phyloP scores from a whole-genome alignment of 2,329 filamentous ascomycete species.

The Allantophomopsis lycopodina region DNA sequence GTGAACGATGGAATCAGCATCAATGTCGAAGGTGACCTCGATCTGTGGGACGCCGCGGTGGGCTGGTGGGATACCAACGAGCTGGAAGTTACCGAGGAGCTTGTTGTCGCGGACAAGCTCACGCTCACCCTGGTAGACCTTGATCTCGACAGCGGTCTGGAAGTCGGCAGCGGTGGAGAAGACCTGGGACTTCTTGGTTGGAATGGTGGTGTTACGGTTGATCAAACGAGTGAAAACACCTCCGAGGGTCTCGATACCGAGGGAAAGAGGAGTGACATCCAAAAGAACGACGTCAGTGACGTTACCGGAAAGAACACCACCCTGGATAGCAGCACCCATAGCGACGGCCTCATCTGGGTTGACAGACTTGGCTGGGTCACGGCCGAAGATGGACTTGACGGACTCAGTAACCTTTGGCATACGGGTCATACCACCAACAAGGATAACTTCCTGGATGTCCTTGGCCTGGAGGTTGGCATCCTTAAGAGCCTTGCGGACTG shows the following conservation, averaged over 20 bases:
- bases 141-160: slow-evolving; percentile 98
- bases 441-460: slow-evolving; percentile 95
- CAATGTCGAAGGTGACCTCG: slow-evolving; percentile 97
- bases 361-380: slow-evolving; percentile 93
- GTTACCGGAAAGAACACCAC: slow-evolving; percentile 90
- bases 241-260: slow-evolving; percentile 96
- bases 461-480: slow-evolving; percentile 83
- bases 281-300: slow-evolving; percentile 92
- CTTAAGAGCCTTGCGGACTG: slow-evolving; percentile 93
- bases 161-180: slow-evolving; percentile 97
- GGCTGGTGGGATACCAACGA: slow-evolving; percentile 90
- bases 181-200: slow-evolving; percentile 97
- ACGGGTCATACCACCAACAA: slow-evolving; percentile 98
- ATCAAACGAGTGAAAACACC: slow-evolving; percentile 97
- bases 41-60: slow-evolving; percentile 94
- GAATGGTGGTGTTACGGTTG: slow-evolving; percentile 98
- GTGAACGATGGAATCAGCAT: slow-evolving; percentile 95
- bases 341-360: slow-evolving; percentile 98
- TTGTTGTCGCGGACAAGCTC: slow-evolving; percentile 98
- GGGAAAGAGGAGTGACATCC: slow-evolving; percentile 88
- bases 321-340: slow-evolving; percentile 94
- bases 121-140: slow-evolving; percentile 99
- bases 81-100: slow-evolving; percentile 97
- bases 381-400: slow-evolving; percentile 92
- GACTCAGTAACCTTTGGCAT: slow-evolving; percentile 98